Percentiles rank a stretch among this genome's conserved stretches.
These are phyloP conservation scores for Aphanocladium album DNA, from an alignment of 2,329 filamentous ascomycete species.

Conservation along the genomic window DNA sequence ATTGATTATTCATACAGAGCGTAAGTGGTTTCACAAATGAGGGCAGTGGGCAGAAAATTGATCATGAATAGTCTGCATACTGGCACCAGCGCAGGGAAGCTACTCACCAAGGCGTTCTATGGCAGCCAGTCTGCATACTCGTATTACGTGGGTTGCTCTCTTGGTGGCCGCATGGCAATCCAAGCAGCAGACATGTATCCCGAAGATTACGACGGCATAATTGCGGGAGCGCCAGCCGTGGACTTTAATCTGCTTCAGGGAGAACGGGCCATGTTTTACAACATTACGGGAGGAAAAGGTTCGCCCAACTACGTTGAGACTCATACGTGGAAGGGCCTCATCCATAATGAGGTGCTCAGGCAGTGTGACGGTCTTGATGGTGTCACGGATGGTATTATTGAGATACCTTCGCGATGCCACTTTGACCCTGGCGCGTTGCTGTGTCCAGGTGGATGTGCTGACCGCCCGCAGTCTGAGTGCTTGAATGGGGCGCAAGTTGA, in stretches of 20 bases:
- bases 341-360: slow-evolving; percentile 21
- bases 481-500: slow-evolving; percentile 38
- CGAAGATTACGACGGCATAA: slow-evolving; percentile 52
- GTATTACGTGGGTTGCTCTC: slow-evolving; percentile 56
- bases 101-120: slow-evolving; percentile 45
- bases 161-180: slow-evolving; percentile 54
- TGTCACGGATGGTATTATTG: slow-evolving; percentile 43
- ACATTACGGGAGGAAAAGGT: slow-evolving; percentile 31
- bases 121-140: slow-evolving; percentile 31
- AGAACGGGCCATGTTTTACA: slow-evolving; percentile 38
- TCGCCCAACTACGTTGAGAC: slow-evolving; percentile 23
- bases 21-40: slow-evolving; percentile 9
- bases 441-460: slow-evolving; percentile 28
- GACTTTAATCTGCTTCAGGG: slow-evolving; percentile 30
- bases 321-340: slow-evolving; percentile 19
- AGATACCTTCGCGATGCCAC: slow-evolving; percentile 38
- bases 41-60: too few species aligned
- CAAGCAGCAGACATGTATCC: slow-evolving; percentile 50
- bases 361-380: slow-evolving; percentile 50
- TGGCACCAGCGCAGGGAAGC: slow-evolving; percentile 43
- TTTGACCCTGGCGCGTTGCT: slow-evolving; percentile 37
- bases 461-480: slow-evolving; percentile 24
- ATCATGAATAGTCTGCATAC: slow-evolving; percentile 33
- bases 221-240: slow-evolving; percentile 43
- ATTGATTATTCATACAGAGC: slow-evolving; percentile 32